Percentiles rank a stretch among this genome's conserved stretches.
Conservation (phyloP, 306 rosid species). For the Quercus engelmannii region DNA sequence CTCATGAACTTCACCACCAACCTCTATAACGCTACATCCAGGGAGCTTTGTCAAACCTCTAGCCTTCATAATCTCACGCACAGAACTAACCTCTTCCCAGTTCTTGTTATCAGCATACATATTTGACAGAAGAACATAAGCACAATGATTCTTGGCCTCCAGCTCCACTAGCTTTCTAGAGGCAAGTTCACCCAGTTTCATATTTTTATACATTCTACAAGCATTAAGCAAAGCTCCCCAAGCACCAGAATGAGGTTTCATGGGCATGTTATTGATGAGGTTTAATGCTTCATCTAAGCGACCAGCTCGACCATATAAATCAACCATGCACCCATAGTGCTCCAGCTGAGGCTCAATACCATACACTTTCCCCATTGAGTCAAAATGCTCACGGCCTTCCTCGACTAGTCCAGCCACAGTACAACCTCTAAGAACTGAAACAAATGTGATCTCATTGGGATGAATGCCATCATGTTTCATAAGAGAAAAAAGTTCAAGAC, state of each 20-base stretch:
- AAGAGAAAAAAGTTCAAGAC: constrained; percentile 41
- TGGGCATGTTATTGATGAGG: constrained; percentile 55
- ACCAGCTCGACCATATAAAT: constrained; percentile 61
- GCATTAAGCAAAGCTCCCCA: constrained; percentile 71
- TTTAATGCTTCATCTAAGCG: constrained; percentile 48
- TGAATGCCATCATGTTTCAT: constrained; percentile 43
- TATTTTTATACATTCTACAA: constrained; percentile 45
- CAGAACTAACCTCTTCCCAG: constrained; percentile 41
- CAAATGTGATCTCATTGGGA: constrained; percentile 51
- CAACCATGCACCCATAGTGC: constrained; percentile 68
- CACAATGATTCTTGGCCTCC: constrained; percentile 50
- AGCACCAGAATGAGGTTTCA: constrained; percentile 60
- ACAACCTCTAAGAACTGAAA: constrained; percentile 52
- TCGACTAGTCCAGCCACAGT: constrained; percentile 55
- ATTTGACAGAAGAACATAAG: constrained; percentile 56
- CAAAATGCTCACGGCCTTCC: constrained; percentile 47
- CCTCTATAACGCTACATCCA: constrained; percentile 66
- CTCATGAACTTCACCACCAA: constrained; percentile 62
- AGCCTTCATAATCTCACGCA: constrained; percentile 45
- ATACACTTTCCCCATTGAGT: constrained; percentile 41
- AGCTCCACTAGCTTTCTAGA: constrained; percentile 43
- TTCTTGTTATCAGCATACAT: constrained; percentile 56
- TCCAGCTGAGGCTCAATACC: constrained; percentile 52
- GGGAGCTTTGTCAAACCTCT: constrained; percentile 56
- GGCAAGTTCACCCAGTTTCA: constrained; percentile 49